A percentile compares a stretch with the other conserved stretches of the same genome.
Conservation (phyloP, 2,329 filamentous ascomycete species). For the Aspergillus carbonarius region DNA sequence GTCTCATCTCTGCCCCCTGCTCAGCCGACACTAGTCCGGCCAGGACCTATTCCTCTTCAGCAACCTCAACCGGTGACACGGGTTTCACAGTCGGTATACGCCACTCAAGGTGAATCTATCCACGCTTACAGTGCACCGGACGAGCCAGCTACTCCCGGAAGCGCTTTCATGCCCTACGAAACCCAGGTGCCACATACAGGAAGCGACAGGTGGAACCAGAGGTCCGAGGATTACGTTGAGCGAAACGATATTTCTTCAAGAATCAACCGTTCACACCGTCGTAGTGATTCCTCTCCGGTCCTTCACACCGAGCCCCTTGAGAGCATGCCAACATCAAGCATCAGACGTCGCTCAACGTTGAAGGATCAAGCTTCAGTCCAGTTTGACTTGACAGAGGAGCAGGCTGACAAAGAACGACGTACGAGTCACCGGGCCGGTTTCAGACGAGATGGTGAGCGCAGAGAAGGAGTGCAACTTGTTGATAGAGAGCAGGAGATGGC, state of each 20-base stretch:
- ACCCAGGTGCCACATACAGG: conserved; percentile 13
- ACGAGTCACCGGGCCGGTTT: conserved; percentile 26
- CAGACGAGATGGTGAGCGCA: conserved; percentile 21
- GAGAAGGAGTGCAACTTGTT: conserved; percentile 27
- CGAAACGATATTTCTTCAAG: conserved; percentile 8
- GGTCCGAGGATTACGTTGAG: conserved; percentile 9
- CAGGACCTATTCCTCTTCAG: conserved; percentile 69
- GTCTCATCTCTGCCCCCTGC: conserved; percentile 25
- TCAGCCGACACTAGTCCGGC: conserved; percentile 43
- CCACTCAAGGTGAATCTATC: conserved; percentile 42
- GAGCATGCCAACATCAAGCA: conserved; percentile 19
- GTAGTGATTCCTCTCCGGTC: conserved; percentile 50
- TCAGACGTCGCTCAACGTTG: conserved; percentile 34
- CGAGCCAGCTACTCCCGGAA: conserved; percentile 27
- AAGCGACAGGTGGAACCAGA: conserved; percentile 14
- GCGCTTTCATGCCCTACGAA: conserved; percentile 19
- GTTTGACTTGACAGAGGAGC: conserved; percentile 59
- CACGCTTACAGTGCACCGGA: conserved; percentile 44
- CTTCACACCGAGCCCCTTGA: conserved; percentile 33
- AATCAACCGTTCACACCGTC: conserved; percentile 26
- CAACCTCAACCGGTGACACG: conserved; percentile 79
- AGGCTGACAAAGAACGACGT: conserved; percentile 50
- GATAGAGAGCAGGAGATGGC: conserved; percentile 29
- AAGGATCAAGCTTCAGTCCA: conserved; percentile 52
- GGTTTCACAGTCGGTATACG: conserved; percentile 68